Base-by-base conservation (phyloP, 371 early-diverging fungal genomes). In the Catenaria anguillulae region DNA sequence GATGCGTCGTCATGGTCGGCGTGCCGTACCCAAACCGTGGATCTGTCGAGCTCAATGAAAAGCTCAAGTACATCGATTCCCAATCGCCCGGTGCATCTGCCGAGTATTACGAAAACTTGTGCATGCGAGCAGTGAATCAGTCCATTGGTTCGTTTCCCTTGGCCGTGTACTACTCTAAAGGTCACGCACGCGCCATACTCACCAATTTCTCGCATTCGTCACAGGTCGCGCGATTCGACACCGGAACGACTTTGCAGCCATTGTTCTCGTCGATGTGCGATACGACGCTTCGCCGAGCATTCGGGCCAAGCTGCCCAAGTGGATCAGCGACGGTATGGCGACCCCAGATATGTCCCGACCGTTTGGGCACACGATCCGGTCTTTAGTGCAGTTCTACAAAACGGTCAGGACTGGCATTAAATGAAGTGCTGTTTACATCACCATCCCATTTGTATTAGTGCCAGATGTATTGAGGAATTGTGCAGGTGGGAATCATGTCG, bases 51-150 rank as follows among this genome's bases (percentile, higher is more conserved):
- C 75, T 95, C 8, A 66, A 72, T 26, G 92, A 91, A 69, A 86
- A 89, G 40, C 80, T 91, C 69, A 77, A 76, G 48, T 88, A 82
- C 65, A 69, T 81, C 6, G 66, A 76, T n/a, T 19, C 54, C 33
- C 61, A 52, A 12, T 55, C 45, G n/a, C 46, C 55, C 19, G 13
- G 33, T 4, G 60, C 34, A 8, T 12, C 26, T 26, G 17, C 68
- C 34, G 88, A 86, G 60, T 87, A 87, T 66, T 92, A 92, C 62
- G 89, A 91, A 67, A 89, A 92, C 64, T 67, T 93, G 35, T 92
- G 92, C 73, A 94, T 98, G 94, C 83, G 88, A 34, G 86, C 90
- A 5, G 92, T 99, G 0, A 98, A 98, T 73, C 98, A 98, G 70
- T 86, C 95, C 2, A 92, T 94, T 56, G 95, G n/a, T n/a, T n/a